These are phyloP conservation scores for Cephaloascus albidus DNA, from an alignment of 805 yeast genomes.

Conservation along the genomic window DNA sequence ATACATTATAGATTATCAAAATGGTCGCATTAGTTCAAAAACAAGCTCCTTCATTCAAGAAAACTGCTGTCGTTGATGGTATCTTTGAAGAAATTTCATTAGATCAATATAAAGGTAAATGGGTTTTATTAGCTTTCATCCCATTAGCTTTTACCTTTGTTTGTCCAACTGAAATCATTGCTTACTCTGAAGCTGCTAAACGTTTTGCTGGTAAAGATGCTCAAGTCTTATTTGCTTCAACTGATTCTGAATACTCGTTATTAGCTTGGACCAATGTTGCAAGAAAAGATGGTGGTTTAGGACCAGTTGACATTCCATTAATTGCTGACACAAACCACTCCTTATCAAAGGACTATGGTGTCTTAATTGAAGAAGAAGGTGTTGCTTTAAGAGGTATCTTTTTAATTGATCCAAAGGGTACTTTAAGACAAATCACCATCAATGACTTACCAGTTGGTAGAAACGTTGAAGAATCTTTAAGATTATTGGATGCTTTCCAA, in stretches of 20 bases:
- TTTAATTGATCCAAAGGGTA: slow-evolving; percentile 93
- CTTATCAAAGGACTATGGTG: slow-evolving; percentile 94
- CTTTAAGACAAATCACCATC: slow-evolving; percentile 92
- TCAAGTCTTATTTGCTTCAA: slow-evolving; percentile 90
- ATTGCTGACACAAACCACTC: slow-evolving; percentile 96
- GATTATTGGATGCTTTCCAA: slow-evolving; percentile 98
- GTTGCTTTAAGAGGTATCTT: slow-evolving; percentile 97
- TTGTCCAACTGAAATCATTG: slow-evolving; percentile 99
- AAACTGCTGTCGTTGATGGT: slow-evolving; percentile 97
- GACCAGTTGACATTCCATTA: slow-evolving; percentile 89
- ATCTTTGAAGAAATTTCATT: slow-evolving; percentile 89
- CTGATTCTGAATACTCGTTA: slow-evolving; percentile 96
- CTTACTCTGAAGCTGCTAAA: slow-evolving; percentile 92
- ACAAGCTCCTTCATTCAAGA: slow-evolving; percentile 94
- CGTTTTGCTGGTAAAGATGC: slow-evolving; percentile 82
- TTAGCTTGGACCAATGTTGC: slow-evolving; percentile 97
- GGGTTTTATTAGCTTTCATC: slow-evolving; percentile 94
- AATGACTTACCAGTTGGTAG: slow-evolving; percentile 99
- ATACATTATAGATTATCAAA: slow-evolving; percentile 8
- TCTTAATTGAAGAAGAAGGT: slow-evolving; percentile 92
- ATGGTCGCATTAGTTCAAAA: slow-evolving; percentile 90
- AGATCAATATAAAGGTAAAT: slow-evolving; percentile 95
- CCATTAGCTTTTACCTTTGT: slow-evolving; percentile 99
- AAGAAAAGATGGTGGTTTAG: slow-evolving; percentile 97
- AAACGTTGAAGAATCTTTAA: slow-evolving; percentile 94